These are phyloP conservation scores for Leucaena leucocephala DNA, from an alignment of 306 rosid genomes.

Conservation along the genomic window DNA sequence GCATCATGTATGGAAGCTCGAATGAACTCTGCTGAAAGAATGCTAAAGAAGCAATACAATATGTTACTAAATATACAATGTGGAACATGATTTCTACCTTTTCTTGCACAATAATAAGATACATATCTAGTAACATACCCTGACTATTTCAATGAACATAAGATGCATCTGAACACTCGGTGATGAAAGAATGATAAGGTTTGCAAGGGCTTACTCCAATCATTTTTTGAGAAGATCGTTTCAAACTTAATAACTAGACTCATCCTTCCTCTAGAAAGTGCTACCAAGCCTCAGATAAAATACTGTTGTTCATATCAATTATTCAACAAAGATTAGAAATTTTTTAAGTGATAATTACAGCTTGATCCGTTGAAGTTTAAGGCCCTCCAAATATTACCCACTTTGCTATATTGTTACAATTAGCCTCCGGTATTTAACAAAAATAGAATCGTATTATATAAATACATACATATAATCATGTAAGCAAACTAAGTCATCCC, in stretches of 20 bases:
- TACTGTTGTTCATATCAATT: not conserved
- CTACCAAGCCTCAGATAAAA: not conserved
- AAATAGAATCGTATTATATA: not conserved
- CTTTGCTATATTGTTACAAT: not conserved
- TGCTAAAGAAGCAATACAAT: slow-evolving; percentile 76
- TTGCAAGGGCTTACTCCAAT: not conserved
- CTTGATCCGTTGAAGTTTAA: not conserved
- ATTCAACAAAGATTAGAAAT: not conserved
- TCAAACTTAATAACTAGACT: not conserved
- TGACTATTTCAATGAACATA: not conserved
- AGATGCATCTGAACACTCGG: slow-evolving; percentile 2
- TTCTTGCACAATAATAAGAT: slow-evolving; percentile 8
- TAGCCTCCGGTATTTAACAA: not conserved
- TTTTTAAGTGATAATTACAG: not conserved
- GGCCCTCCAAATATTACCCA: not conserved
- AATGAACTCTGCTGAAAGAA: slow-evolving; percentile 97
- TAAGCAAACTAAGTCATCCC: not conserved
- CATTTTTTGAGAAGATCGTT: not conserved
- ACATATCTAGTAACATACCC: slow-evolving; percentile 8
- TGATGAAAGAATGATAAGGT: not conserved
- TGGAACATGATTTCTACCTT: slow-evolving; percentile 18
- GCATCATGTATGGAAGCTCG: slow-evolving; percentile 78
- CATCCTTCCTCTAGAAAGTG: not conserved
- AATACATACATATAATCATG: no score
- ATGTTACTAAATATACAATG: slow-evolving; percentile 39